A percentile compares a stretch with the other conserved stretches of the same genome.
These are phyloP conservation scores for Clonostachys solani DNA, from an alignment of 2,329 filamentous ascomycete genomes.

Conservation along the genomic window DNA sequence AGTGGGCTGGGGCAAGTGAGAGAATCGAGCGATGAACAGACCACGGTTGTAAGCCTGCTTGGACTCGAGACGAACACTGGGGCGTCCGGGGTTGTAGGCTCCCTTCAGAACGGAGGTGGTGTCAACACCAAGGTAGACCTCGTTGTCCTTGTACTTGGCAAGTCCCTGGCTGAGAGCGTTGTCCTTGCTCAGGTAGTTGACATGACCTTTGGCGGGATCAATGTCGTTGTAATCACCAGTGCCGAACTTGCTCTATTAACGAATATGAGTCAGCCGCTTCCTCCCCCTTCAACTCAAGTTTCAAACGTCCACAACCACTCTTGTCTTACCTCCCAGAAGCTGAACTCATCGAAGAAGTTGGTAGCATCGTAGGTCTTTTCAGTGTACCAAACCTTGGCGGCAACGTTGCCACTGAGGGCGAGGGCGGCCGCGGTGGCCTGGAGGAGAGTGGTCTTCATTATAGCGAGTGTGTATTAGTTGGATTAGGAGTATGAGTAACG, in stretches of 20 bases:
- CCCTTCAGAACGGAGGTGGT: constrained; percentile 13
- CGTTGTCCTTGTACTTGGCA: constrained; percentile 18
- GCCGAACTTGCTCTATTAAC: background rate
- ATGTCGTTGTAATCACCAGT: constrained; percentile 6
- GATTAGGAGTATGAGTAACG: too few species aligned
- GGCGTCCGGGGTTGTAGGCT: constrained; percentile 26
- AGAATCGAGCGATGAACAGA: constrained; percentile 65
- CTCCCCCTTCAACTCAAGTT: too few species aligned
- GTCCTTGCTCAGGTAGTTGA: constrained; percentile 37
- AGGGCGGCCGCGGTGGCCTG: too few species aligned
- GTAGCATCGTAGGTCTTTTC: too few species aligned
- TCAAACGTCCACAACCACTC: too few species aligned
- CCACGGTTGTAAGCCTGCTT: constrained; percentile 58
- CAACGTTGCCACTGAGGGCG: too few species aligned
- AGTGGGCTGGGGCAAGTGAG: constrained; percentile 59
- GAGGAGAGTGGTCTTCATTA: too few species aligned
- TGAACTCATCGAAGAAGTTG: constrained; percentile 45
- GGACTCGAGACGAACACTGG: constrained; percentile 63
- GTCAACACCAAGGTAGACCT: constrained; percentile 36
- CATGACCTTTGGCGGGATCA: constrained; percentile 64
- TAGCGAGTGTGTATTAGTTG: too few species aligned
- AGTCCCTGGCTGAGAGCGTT: too few species aligned
- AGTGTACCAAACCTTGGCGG: too few species aligned
- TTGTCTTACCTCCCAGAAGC: constrained; percentile 29
- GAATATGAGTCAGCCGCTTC: background rate